Evolutionary conservation across 768 basidiomycete species (phyloP).

Genomic region (Psilocybe cyanescens): DNA sequence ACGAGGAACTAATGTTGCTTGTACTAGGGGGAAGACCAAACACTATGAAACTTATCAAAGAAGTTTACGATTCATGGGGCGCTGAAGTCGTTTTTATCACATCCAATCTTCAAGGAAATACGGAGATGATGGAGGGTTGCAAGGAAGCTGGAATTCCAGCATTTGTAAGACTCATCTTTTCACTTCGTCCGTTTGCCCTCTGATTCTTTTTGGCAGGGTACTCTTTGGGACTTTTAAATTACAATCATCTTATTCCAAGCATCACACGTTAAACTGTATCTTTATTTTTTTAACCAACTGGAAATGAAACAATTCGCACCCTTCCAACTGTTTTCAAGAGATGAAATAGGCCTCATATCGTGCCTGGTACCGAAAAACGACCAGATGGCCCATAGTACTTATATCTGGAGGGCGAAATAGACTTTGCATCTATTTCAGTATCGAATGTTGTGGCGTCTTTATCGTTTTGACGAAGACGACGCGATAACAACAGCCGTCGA

Average conservation of each 20-base stretch:
- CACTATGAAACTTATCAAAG: constrained; percentile 76
- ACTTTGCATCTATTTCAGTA: not conserved
- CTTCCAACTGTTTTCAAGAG: not conserved
- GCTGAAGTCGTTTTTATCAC: constrained; percentile 88
- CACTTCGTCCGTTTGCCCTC: not conserved
- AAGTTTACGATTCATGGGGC: constrained; percentile 74
- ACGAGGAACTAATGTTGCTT: not conserved
- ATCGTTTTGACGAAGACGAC: not conserved
- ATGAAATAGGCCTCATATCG: not conserved
- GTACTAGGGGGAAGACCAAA: constrained; percentile 69
- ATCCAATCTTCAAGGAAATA: constrained; percentile 77
- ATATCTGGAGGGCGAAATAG: not conserved
- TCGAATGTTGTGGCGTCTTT: not conserved
- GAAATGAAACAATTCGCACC: not conserved
- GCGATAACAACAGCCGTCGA: constrained; percentile 2
- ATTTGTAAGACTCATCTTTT: constrained; percentile 44
- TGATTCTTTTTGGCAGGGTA: constrained; percentile 41
- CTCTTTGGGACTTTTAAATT: constrained; percentile 70
- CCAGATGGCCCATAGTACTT: not conserved
- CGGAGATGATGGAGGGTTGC: constrained; percentile 84
- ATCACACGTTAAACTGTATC: constrained; percentile 11
- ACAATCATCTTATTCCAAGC: constrained; percentile 2
- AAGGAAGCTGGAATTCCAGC: constrained; percentile 71
- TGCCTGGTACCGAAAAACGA: not conserved
- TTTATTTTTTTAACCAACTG: constrained; percentile 5